Evolutionary conservation across 2,329 filamentous ascomycete genomes (phyloP), one percentile per base, ranked within the genome.

Genomic region (Talaromyces islandicus): DNA sequence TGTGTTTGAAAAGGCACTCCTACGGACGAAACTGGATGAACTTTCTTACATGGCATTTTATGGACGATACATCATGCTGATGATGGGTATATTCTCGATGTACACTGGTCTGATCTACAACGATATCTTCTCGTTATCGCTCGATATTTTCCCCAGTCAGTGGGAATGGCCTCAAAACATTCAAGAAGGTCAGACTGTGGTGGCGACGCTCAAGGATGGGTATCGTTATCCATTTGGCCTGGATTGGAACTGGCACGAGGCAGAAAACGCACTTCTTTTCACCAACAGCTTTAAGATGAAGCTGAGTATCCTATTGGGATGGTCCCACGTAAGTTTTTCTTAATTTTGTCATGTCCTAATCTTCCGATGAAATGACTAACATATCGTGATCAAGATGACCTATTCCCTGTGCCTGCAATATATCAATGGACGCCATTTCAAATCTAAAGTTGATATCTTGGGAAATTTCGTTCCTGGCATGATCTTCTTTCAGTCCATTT

Each of bases 261-360:
- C 92, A 12, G 93, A 97, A 70, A 99, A 99, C 70, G 89, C 95
- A 63, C 83, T 99, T 21, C 84, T 99, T 55, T 99, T 99, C 80
- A 89, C 86, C 74, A 99, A 99, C 88, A 95, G 90, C 77, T 95
- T 94, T 84, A 99, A 99, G 87, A 99, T 99, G 94, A 99, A 99
- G 83, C 90, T 99, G 78, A 95, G 91, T 80, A 97, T 99, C 73
- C 85, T 99, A 66, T 84, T 99, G 65, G 94, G 95, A 75, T 99
- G 95, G 94, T 86, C 86, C 61, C 92, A 97, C 80, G 78, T 80
- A 73, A 72, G 77, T 62, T 7, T 55, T 30, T 41, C 56, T 6
- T 60, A 25, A 9, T 43, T 25, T 10, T 17, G 7, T 35, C 3
- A 43, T 9, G 24, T 46, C 17, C 12, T 29, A 14, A 27, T n/a